Conservation (phyloP, 192 early-diverging fungal species). For the Cladochytrium replicatum region DNA sequence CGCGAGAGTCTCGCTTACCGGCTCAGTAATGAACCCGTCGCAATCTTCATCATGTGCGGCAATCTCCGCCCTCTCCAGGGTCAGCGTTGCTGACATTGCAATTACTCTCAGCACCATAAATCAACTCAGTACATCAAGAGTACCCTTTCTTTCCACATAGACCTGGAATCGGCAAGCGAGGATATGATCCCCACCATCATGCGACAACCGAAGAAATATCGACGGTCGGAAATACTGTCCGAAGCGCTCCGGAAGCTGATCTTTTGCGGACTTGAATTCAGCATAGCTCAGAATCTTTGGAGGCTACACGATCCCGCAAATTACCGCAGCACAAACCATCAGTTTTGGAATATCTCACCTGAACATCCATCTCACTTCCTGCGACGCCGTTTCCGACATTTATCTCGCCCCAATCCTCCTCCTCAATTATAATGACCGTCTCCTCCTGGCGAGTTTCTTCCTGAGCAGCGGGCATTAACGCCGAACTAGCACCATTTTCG, state of each 20-base stretch:
- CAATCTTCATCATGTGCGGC: slow-evolving; percentile 30
- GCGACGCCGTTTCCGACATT: no score
- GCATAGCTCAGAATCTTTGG: no score
- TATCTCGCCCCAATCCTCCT: no score
- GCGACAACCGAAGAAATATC: slow-evolving; percentile 25
- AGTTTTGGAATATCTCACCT: no score
- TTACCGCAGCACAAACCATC: no score
- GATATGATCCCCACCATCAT: slow-evolving; percentile 21
- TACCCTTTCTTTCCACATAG: slow-evolving; percentile 39
- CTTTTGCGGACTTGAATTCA: no score
- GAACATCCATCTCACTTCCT: no score
- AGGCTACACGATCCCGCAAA: no score
- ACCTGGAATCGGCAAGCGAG: slow-evolving; percentile 28
- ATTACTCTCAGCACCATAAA: not conserved
- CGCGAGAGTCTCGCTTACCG: slow-evolving; percentile 5
- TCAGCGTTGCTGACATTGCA: slow-evolving; percentile 21
- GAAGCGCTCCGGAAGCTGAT: slow-evolving; percentile 26
- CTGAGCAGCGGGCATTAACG: no score
- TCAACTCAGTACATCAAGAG: not conserved
- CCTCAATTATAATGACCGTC: no score
- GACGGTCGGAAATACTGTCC: slow-evolving; percentile 21
- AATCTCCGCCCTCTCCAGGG: slow-evolving; percentile 36
- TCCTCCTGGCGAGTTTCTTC: no score
- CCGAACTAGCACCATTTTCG: no score
- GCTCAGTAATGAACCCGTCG: slow-evolving; percentile 36